Percentiles rank a stretch among this genome's conserved stretches.
Conservation (phyloP, 345 rosid species). For the Turnera subulata region DNA sequence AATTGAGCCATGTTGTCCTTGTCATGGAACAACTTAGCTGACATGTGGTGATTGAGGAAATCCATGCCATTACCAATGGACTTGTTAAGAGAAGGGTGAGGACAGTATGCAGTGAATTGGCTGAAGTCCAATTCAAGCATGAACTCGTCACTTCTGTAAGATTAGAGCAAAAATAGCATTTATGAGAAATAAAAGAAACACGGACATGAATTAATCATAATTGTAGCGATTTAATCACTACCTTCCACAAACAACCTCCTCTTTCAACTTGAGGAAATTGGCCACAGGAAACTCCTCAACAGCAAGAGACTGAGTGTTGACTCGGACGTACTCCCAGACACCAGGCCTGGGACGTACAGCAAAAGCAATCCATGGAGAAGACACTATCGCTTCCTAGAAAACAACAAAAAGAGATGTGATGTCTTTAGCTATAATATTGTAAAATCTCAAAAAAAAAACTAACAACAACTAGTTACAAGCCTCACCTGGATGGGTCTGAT, state of each 20-base stretch:
- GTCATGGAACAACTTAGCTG: slow-evolving; percentile 92
- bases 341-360: slow-evolving; percentile 97
- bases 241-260: slow-evolving; percentile 94
- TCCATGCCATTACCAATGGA: slow-evolving; percentile 94
- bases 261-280: slow-evolving; percentile 88
- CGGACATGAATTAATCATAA: too few relatives aligned
- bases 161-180: not conserved
- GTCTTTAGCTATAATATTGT: too few relatives aligned
- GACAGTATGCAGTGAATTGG: slow-evolving; percentile 81
- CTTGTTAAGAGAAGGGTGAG: slow-evolving; percentile 83
- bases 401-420: too few relatives aligned
- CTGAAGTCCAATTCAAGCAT: slow-evolving; percentile 92
- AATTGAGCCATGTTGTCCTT: slow-evolving; percentile 88
- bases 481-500: not conserved
- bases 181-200: too few relatives aligned
- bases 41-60: slow-evolving; percentile 95
- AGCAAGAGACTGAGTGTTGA: slow-evolving; percentile 69
- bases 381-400: slow-evolving; percentile 80
- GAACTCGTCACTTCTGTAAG: slow-evolving; percentile 52
- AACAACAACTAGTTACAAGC: too few relatives aligned
- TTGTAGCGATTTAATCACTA: slow-evolving; percentile 26
- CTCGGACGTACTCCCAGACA: slow-evolving; percentile 88
- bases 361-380: slow-evolving; percentile 85
- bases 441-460: too few relatives aligned
- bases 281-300: slow-evolving; percentile 75